phyloP scores from a whole-genome alignment of 2,329 filamentous ascomycete genomes.

The Xylaria sp. region DNA sequence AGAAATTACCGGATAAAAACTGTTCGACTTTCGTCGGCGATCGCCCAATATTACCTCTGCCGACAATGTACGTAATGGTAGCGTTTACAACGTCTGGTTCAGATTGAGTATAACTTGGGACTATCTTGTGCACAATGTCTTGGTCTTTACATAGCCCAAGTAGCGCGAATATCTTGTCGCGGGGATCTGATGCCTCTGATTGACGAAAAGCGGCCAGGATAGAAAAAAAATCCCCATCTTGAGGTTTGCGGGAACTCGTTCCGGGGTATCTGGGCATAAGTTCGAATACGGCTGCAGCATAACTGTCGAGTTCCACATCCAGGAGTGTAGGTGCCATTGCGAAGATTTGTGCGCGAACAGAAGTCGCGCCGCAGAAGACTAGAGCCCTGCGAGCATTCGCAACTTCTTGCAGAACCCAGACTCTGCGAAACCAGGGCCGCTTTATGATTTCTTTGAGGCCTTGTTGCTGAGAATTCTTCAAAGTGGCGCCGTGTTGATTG shows the following conservation, averaged over 20 bases:
- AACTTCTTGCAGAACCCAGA: slow-evolving; percentile 11
- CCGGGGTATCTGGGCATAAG: slow-evolving; percentile 4
- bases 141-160: slow-evolving; percentile 9
- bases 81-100: no score
- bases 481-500: no score
- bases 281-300: slow-evolving; percentile 2
- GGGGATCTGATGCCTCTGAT: neutral
- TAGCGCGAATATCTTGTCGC: slow-evolving; percentile 4
- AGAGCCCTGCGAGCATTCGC: neutral
- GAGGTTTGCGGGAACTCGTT: neutral
- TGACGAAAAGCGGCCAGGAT: neutral
- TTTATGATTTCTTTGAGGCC: neutral
- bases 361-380: neutral
- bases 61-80: no score
- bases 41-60: no score
- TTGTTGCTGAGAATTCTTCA: no score
- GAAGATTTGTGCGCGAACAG: neutral
- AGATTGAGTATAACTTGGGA: no score
- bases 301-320: neutral
- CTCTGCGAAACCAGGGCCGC: slow-evolving; percentile 1
- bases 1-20: no score
- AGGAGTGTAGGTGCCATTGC: neutral
- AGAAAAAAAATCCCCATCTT: neutral
- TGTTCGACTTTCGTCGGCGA: no score
- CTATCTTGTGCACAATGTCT: no score